phyloP scores from a whole-genome alignment of 495 filamentous ascomycete species.

The Lophiotrema nucula region DNA sequence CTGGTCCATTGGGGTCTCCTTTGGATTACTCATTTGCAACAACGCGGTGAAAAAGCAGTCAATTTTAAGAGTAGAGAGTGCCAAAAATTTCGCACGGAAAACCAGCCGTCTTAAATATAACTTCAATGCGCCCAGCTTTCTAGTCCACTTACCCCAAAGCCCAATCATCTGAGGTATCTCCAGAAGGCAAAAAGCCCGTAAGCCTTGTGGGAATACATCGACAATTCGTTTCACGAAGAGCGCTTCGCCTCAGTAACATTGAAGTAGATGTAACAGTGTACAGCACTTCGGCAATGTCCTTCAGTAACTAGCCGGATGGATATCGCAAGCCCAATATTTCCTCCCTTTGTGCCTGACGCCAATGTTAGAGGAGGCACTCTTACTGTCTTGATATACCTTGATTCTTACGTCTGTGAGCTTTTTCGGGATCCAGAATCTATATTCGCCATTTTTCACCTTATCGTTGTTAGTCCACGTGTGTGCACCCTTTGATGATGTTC shows the following conservation, averaged over 20 bases:
- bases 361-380: neutral
- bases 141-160: too few relatives aligned
- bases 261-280: neutral
- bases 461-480: neutral
- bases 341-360: neutral
- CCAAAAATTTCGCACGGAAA: too few relatives aligned
- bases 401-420: constrained; percentile 5
- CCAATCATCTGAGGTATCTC: too few relatives aligned
- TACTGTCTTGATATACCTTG: neutral
- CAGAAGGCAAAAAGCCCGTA: too few relatives aligned
- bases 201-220: too few relatives aligned
- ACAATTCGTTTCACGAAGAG: too few relatives aligned
- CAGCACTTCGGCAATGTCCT: neutral
- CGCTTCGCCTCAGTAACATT: neutral
- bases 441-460: constrained; percentile 8
- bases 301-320: neutral
- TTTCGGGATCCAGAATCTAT: constrained; percentile 11
- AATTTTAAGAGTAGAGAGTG: too few relatives aligned
- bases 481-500: neutral
- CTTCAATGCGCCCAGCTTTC: too few relatives aligned
- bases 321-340: neutral
- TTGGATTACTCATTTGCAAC: too few relatives aligned
- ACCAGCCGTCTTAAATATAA: too few relatives aligned
- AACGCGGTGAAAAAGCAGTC: too few relatives aligned
- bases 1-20: too few relatives aligned